Conservation (phyloP, 2,329 filamentous ascomycete species). For the Aspergillus pseudoviridinutans region DNA sequence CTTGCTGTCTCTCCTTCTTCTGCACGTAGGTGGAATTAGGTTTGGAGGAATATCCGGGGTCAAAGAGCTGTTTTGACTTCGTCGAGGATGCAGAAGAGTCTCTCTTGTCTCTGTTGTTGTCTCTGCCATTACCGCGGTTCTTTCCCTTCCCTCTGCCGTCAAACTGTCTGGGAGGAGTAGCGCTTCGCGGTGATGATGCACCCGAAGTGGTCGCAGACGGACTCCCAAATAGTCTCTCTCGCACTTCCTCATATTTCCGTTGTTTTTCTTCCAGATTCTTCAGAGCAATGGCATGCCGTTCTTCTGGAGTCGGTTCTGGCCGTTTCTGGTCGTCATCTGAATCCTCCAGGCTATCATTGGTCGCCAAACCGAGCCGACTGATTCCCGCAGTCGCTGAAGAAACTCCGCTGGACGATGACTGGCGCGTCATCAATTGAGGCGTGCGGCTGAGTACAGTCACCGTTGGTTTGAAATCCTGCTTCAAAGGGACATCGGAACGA, state of each 20-base stretch:
- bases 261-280: slow-evolving; percentile 84
- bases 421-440: slow-evolving; percentile 61
- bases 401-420: slow-evolving; percentile 43
- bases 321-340: slow-evolving; percentile 63
- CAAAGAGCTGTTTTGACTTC: slow-evolving; percentile 63
- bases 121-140: slow-evolving; percentile 48
- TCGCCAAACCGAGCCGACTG: slow-evolving; percentile 44
- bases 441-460: slow-evolving; percentile 84
- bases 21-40: slow-evolving; percentile 51
- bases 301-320: slow-evolving; percentile 65
- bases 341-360: slow-evolving; percentile 55
- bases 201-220: slow-evolving; percentile 45
- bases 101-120: slow-evolving; percentile 37
- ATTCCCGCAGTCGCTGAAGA: slow-evolving; percentile 41
- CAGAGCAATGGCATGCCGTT: slow-evolving; percentile 73
- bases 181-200: slow-evolving; percentile 58
- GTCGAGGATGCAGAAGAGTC: slow-evolving; percentile 36
- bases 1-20: slow-evolving; percentile 37
- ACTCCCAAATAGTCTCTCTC: slow-evolving; percentile 81
- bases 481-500: slow-evolving; percentile 59
- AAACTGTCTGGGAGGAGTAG: slow-evolving; percentile 53
- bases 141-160: slow-evolving; percentile 44
- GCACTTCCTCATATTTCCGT: slow-evolving; percentile 80
- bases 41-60: slow-evolving; percentile 67
- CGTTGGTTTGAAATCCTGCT: slow-evolving; percentile 71